Conservation (phyloP, 2,329 filamentous ascomycete genomes). For the Nemania sp. region DNA sequence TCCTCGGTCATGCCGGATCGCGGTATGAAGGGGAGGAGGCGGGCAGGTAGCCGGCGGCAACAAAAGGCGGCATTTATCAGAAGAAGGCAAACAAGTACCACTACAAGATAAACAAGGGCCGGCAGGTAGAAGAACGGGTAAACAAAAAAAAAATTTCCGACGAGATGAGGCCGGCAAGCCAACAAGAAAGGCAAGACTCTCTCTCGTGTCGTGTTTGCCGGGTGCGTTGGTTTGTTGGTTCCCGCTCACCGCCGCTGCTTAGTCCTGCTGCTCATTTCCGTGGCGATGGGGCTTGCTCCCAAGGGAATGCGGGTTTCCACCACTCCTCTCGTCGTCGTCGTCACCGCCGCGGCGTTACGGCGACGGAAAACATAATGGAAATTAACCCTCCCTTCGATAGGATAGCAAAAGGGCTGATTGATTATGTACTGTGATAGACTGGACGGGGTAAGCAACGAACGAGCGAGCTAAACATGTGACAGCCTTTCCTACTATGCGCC, state of each 20-base stretch:
- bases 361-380: too few species aligned
- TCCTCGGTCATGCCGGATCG: slow-evolving; percentile 3
- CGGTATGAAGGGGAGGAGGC: background rate
- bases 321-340: too few species aligned
- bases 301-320: too few species aligned
- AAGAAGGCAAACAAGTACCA: background rate
- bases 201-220: background rate
- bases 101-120: background rate
- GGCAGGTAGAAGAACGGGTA: background rate
- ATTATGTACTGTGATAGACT: background rate
- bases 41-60: slow-evolving; percentile 8
- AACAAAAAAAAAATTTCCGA: background rate
- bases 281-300: too few species aligned
- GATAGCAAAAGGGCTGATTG: too few species aligned
- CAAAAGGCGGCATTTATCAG: background rate
- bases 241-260: too few species aligned
- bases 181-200: slow-evolving; percentile 5
- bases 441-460: background rate
- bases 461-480: background rate
- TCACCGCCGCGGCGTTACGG: too few species aligned
- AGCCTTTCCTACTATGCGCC: background rate
- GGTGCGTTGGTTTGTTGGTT: background rate
- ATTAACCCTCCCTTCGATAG: background rate
- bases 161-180: slow-evolving; percentile 13
- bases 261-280: too few species aligned